These are phyloP conservation scores for Volvariella surrecta DNA, from an alignment of 1,284 basidiomycete genomes.

Conservation along the genomic window DNA sequence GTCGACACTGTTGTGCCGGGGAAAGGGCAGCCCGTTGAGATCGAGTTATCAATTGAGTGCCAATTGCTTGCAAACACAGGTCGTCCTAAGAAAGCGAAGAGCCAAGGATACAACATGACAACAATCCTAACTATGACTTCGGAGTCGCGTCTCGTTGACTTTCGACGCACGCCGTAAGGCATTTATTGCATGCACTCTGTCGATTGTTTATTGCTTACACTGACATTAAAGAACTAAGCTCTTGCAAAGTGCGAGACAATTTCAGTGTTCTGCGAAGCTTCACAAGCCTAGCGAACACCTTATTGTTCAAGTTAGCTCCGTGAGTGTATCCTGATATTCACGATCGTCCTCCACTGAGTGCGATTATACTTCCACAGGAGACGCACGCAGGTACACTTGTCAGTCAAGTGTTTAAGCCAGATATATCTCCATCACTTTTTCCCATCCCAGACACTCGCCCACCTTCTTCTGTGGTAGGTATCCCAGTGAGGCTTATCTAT, in stretches of 20 bases:
- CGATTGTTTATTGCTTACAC: constrained; percentile 2
- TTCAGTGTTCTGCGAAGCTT: constrained; percentile 47
- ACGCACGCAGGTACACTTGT: constrained; percentile 54
- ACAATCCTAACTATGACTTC: constrained; percentile 66
- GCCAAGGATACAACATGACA: constrained; percentile 47
- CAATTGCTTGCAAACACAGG: constrained; percentile 24
- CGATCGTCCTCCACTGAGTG: not conserved
- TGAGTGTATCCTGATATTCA: constrained; percentile 22
- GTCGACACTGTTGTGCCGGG: constrained; percentile 27
- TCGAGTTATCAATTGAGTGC: constrained; percentile 55
- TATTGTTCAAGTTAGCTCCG: constrained; percentile 54
- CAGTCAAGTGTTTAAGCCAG: constrained; percentile 46
- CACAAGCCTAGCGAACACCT: constrained; percentile 71
- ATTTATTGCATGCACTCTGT: constrained; percentile 2
- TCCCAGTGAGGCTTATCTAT: constrained; percentile 5
- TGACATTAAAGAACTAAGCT: constrained; percentile 48
- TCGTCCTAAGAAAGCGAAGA: constrained; percentile 35
- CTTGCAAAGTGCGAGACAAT: constrained; percentile 47
- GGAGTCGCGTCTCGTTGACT: constrained; percentile 64
- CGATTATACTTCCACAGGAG: constrained; percentile 40
- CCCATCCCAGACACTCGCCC: constrained; percentile 68
- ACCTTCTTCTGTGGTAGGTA: constrained; percentile 38
- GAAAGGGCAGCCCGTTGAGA: constrained; percentile 45
- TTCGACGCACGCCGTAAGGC: constrained; percentile 64
- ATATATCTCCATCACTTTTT: constrained; percentile 42